Base-by-base conservation (phyloP, 2,329 filamentous ascomycete species). In the Hypoxylon sp. region DNA sequence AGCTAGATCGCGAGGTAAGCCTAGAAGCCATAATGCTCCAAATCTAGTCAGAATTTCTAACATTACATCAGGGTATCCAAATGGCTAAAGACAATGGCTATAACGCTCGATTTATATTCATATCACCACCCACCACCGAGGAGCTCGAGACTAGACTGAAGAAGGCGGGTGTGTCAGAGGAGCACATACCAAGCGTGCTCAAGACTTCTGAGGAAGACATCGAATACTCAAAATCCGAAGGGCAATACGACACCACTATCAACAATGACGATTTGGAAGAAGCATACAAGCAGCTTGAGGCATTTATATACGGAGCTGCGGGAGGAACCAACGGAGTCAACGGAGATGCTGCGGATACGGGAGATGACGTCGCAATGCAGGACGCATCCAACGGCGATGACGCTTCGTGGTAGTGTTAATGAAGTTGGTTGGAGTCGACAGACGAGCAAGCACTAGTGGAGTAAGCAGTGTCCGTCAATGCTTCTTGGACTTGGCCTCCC, bases 31-130 rank as follows among this genome's bases (percentile, higher is more conserved):
- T 13, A 1, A 10, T 20, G 7, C 28, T n/a, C 19, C 53, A 44
- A 41, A 22, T 2, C n/a, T n/a, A n/a, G n/a, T n/a, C n/a, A n/a
- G 15, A 13, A 11, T 26, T 32, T 22, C 51, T 56, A 37, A 58
- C 10, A 19, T n/a, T 11, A 32, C 28, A 56, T 54, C 48, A 87
- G 86, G 82, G 84, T 20, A 81, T 82, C 6, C 81, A 86, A 70
- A 84, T 85, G 70, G 82, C 85, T 62, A 86, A 84, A 64, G 85
- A 87, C 59, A 83, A 84, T 70, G 83, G 79, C 49, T 88, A 85
- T 59, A 72, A 79, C 26, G 86, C 85, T 1, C 83, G 86, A 5
- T 84, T 83, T 67, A 75, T 89, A 54, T 82, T 87, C 62, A 70
- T 89, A 64, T 77, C 79, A 30, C 80, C 84, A 2, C 76, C 84